These are phyloP conservation scores for Oleoguttula mirabilis DNA, from an alignment of 495 filamentous ascomycete species.

Conservation along the genomic window DNA sequence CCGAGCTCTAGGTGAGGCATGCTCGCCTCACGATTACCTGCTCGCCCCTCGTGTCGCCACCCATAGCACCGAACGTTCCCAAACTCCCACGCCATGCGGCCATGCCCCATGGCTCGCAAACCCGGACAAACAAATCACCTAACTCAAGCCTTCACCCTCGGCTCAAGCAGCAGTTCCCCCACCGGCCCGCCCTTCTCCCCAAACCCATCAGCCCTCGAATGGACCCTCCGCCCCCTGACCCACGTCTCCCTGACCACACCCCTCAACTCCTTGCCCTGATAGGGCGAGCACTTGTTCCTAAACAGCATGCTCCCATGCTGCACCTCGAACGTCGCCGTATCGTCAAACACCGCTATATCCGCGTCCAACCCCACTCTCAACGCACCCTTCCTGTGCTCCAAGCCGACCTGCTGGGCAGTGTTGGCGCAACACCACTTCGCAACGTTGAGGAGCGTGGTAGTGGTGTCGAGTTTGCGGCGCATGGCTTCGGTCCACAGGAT, in stretches of 20 bases:
- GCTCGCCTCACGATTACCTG: no score
- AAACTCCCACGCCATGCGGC: no score
- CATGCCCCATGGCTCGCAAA: no score
- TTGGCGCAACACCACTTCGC: slow-evolving; percentile 75
- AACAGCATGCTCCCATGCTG: slow-evolving; percentile 59
- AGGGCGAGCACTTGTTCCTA: slow-evolving; percentile 88
- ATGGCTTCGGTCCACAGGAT: slow-evolving; percentile 76
- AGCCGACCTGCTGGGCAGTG: slow-evolving; percentile 81
- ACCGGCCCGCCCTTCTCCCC: slow-evolving; percentile 42
- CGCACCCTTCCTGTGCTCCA: slow-evolving; percentile 72
- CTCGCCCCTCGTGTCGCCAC: no score
- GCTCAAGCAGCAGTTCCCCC: slow-evolving; percentile 52
- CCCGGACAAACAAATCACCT: not conserved
- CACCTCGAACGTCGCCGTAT: slow-evolving; percentile 63
- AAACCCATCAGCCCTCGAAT: slow-evolving; percentile 51
- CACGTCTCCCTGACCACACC: slow-evolving; percentile 85
- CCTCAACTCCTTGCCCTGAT: slow-evolving; percentile 68
- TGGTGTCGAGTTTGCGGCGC: slow-evolving; percentile 40
- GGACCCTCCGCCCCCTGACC: slow-evolving; percentile 69
- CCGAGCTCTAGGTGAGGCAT: no score
- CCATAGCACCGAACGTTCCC: no score
- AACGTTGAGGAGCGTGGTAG: slow-evolving; percentile 53
- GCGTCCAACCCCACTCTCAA: slow-evolving; percentile 78
- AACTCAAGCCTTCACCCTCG: not conserved
- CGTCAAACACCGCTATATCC: slow-evolving; percentile 88